Conservation (phyloP, 2,329 filamentous ascomycete genomes). For the Verticillium tricorpus region DNA sequence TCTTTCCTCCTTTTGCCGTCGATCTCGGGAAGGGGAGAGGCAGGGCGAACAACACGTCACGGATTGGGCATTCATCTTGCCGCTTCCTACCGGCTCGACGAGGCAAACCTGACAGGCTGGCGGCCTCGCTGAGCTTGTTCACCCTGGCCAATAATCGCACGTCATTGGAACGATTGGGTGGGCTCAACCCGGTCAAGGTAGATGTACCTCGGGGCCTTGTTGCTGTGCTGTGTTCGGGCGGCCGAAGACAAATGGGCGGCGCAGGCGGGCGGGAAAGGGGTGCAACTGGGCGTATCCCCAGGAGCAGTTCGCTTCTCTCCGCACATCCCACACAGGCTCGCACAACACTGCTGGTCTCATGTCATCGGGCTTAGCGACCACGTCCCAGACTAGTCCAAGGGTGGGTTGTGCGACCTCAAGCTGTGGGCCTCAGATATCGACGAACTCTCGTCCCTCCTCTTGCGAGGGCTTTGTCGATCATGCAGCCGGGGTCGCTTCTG, state of each 20-base stretch:
- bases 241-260: neutral
- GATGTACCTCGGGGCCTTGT: neutral
- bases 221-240: neutral
- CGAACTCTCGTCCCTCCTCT: neutral
- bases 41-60: neutral
- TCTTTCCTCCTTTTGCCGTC: neutral
- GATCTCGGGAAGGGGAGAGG: neutral
- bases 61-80: neutral
- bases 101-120: neutral
- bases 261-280: neutral
- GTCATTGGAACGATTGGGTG: neutral
- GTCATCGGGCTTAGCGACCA: neutral
- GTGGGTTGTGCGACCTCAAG: neutral
- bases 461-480: neutral
- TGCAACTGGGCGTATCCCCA: neutral
- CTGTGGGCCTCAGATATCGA: neutral
- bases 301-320: neutral
- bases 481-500: neutral
- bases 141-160: neutral
- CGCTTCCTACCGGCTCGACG: neutral
- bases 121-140: neutral
- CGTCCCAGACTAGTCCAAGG: neutral
- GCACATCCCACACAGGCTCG: neutral
- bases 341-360: neutral
- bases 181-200: neutral